These are phyloP conservation scores for Tetradesmus lagerheimii DNA, from an alignment of 139 green algal species.

Conservation along the genomic window DNA sequence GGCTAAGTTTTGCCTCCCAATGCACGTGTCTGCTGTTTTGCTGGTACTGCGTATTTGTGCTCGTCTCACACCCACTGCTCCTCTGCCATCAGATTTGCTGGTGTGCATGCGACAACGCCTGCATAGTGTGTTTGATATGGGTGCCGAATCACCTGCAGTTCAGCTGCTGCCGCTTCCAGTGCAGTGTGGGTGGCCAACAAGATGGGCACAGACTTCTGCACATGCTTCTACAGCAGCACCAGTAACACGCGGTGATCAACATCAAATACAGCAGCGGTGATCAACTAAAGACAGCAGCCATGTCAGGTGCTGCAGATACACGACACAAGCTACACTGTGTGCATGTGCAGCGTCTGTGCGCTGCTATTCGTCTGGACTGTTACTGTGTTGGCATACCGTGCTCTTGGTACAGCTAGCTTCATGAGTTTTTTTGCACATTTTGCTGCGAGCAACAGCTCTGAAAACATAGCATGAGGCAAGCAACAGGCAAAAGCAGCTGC, in stretches of 20 bases:
- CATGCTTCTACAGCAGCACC: constrained; percentile 10
- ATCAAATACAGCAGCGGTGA: too few species aligned
- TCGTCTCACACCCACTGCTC: too few species aligned
- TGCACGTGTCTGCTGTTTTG: background rate
- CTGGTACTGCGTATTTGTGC: background rate
- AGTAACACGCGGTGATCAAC: background rate
- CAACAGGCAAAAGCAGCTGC: too few species aligned
- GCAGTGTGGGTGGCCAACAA: constrained; percentile 3
- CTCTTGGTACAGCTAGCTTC: too few species aligned
- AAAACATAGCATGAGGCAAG: background rate
- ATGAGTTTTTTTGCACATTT: too few species aligned
- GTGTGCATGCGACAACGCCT: background rate
- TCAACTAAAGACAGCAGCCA: background rate
- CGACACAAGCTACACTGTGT: background rate
- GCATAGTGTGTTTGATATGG: background rate
- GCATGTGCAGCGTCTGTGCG: background rate
- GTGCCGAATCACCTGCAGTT: background rate
- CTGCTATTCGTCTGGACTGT: too few species aligned
- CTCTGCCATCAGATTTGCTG: too few species aligned
- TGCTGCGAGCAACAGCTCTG: background rate
- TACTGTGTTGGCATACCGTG: too few species aligned
- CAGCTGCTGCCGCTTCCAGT: constrained; percentile 4
- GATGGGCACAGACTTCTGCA: constrained; percentile 14
- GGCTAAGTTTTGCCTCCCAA: too few species aligned
- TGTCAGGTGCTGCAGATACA: background rate